phyloP scores from a whole-genome alignment of 257 asterid species.

The Solanum megistacrolobum region DNA sequence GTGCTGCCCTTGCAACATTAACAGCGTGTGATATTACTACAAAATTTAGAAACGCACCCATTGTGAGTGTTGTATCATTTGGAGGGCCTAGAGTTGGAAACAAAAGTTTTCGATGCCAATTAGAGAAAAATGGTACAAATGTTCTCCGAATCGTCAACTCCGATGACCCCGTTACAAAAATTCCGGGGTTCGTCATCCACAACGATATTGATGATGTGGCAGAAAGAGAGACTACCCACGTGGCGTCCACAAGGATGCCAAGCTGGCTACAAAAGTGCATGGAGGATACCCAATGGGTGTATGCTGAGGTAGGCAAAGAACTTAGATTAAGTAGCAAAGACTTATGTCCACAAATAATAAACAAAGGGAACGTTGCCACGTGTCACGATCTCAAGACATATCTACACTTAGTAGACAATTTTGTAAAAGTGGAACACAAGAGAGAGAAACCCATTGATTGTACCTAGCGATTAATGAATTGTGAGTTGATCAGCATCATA shows the following conservation, averaged over 20 bases:
- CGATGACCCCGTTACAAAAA: constrained; percentile 65
- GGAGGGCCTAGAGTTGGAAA: constrained; percentile 91
- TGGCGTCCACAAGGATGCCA: constrained; percentile 8
- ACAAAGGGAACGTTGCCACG: constrained; percentile 36
- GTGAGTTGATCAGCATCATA: not conserved
- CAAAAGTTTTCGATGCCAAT: constrained; percentile 33
- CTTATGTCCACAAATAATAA: constrained; percentile 22
- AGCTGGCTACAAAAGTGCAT: constrained; percentile 45
- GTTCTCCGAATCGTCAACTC: constrained; percentile 69
- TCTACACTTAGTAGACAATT: not conserved
- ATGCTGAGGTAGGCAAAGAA: constrained; percentile 84
- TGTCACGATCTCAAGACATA: constrained; percentile 48
- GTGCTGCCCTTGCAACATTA: constrained; percentile 83
- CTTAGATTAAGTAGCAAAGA: constrained; percentile 55
- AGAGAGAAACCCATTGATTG: not conserved
- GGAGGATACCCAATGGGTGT: constrained; percentile 65
- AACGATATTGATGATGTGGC: not conserved
- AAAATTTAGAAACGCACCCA: constrained; percentile 40
- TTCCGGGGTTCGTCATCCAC: constrained; percentile 59
- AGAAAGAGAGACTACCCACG: not conserved
- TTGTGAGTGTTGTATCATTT: constrained; percentile 87
- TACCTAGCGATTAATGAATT: not conserved
- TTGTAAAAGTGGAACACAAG: constrained; percentile 2
- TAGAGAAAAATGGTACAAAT: constrained; percentile 50
- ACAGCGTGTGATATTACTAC: constrained; percentile 66